Evolutionary conservation across 2,329 filamentous ascomycete genomes (phyloP).

Genomic region (Dactylellina cionopaga): DNA sequence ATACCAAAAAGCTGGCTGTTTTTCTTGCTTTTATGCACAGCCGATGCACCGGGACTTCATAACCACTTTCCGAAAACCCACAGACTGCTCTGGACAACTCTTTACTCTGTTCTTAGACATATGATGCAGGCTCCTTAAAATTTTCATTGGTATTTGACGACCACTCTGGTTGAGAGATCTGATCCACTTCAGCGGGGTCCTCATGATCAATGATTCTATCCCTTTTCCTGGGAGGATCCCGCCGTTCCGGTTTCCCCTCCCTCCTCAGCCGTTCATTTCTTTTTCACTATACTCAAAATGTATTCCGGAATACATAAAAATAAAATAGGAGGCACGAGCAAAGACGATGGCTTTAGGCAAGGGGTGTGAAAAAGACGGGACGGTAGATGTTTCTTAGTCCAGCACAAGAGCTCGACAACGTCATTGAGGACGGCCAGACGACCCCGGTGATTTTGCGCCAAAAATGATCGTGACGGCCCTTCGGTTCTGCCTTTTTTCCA

Average conservation of each 20-base stretch:
- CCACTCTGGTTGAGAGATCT: constrained; percentile 16
- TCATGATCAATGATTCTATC: constrained; percentile 51
- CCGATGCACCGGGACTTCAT: constrained; percentile 29
- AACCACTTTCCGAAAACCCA: constrained; percentile 42
- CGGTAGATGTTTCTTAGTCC: constrained; percentile 49
- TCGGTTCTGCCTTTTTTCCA: constrained; percentile 43
- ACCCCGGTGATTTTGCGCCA: constrained; percentile 38
- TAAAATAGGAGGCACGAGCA: constrained; percentile 20
- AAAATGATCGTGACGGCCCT: constrained; percentile 44
- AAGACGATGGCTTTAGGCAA: background rate
- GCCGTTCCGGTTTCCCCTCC: constrained; percentile 51
- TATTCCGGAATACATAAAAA: constrained; percentile 30
- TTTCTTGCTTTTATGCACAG: constrained; percentile 27
- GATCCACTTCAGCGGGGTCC: constrained; percentile 48
- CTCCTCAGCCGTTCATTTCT: constrained; percentile 32
- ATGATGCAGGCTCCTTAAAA: constrained; percentile 6
- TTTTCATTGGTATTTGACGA: constrained; percentile 21
- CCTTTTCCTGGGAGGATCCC: constrained; percentile 50
- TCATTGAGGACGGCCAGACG: constrained; percentile 37
- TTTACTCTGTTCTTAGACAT: constrained; percentile 33
- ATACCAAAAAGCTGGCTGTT: background rate
- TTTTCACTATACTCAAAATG: constrained; percentile 31
- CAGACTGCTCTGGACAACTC: constrained; percentile 41
- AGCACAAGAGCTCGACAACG: constrained; percentile 32
- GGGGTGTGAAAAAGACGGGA: constrained; percentile 29